These are phyloP conservation scores for Jatropha multifida DNA, from an alignment of 441 rosid species.

Conservation along the genomic window DNA sequence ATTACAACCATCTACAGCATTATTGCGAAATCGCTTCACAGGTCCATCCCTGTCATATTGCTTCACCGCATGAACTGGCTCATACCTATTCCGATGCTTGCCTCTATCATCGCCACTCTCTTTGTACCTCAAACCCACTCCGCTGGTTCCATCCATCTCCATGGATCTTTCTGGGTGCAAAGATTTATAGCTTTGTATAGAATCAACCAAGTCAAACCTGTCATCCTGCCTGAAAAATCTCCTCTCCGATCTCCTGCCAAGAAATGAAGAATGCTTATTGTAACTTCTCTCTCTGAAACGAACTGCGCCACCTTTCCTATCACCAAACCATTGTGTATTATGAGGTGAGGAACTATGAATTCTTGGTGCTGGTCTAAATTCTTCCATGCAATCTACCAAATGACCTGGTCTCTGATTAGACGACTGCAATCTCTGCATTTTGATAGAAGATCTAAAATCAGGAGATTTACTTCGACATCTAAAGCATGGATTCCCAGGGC, in stretches of 20 bases:
- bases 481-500: slow-evolving; percentile 12
- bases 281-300: slow-evolving; percentile 15
- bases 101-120: slow-evolving; percentile 6
- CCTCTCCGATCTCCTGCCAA: slow-evolving; percentile 11
- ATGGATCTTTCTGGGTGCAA: neutral
- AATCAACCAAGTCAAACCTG: slow-evolving; percentile 17
- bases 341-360: neutral
- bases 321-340: slow-evolving; percentile 14
- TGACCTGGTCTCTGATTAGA: slow-evolving; percentile 12
- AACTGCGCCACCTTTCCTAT: slow-evolving; percentile 17
- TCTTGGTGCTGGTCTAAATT: slow-evolving; percentile 2
- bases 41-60: neutral
- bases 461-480: slow-evolving; percentile 24
- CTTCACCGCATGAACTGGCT: neutral
- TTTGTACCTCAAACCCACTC: neutral
- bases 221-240: slow-evolving; percentile 11
- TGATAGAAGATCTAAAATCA: neutral
- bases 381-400: neutral
- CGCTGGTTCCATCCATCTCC: neutral
- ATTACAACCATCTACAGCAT: neutral
- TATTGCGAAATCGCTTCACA: neutral
- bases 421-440: neutral
- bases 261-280: slow-evolving; percentile 12
- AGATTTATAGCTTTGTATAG: neutral
- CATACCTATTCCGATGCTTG: neutral